Percentiles rank a stretch among this genome's conserved stretches.
Evolutionary conservation across 306 rosid genomes (phyloP).

Genomic region (Inga laurina): DNA sequence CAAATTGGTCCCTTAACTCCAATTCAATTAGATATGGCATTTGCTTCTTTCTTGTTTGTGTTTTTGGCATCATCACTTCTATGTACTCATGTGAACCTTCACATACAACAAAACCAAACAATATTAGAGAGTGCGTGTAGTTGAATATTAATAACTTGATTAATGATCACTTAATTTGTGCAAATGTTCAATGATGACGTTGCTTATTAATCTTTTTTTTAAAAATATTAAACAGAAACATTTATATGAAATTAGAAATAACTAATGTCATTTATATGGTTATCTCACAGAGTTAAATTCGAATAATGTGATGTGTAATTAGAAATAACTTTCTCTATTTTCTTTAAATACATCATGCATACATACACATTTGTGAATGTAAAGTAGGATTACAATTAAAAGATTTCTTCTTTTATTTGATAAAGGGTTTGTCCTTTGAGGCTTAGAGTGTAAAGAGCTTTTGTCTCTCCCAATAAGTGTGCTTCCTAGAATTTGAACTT

Average conservation of each 20-base stretch:
- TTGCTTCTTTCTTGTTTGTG: slow-evolving; percentile 37
- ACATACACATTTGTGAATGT: too few relatives aligned
- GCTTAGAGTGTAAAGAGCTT: too few relatives aligned
- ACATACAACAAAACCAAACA: neutral
- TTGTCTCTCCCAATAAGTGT: too few relatives aligned
- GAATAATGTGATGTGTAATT: too few relatives aligned
- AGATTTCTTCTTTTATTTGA: too few relatives aligned
- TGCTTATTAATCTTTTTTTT: neutral
- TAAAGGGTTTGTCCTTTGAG: too few relatives aligned
- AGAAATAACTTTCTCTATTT: neutral
- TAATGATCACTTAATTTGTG: neutral
- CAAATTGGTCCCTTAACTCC: slow-evolving; percentile 49
- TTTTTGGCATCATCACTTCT: slow-evolving; percentile 38
- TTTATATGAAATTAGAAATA: too few relatives aligned
- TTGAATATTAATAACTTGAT: neutral
- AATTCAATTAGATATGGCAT: slow-evolving; percentile 37
- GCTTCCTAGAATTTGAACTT: accelerated
- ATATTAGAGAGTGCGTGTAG: neutral
- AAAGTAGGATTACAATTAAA: too few relatives aligned
- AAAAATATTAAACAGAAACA: too few relatives aligned
- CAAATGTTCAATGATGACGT: neutral
- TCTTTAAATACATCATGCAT: too few relatives aligned
- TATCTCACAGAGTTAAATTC: neutral
- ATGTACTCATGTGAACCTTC: slow-evolving; percentile 47
- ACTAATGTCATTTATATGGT: too few relatives aligned